These are phyloP conservation scores for Amphirosellinia nigrospora DNA, from an alignment of 495 filamentous ascomycete species.

Conservation along the genomic window DNA sequence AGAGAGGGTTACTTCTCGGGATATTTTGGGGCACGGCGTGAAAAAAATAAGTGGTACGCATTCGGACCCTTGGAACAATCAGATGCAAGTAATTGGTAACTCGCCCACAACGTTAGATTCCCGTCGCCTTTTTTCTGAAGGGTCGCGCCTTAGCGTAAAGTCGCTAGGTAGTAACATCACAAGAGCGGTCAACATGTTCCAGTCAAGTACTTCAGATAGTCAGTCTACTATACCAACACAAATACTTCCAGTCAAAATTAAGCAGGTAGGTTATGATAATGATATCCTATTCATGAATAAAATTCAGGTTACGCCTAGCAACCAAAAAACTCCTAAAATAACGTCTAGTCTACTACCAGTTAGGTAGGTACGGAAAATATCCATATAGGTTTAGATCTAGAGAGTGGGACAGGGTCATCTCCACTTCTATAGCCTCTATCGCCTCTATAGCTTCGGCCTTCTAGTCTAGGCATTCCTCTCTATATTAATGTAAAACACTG, in stretches of 20 bases:
- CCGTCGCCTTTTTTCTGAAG: constrained; percentile 9
- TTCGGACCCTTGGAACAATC: constrained; percentile 18
- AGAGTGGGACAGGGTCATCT: background rate
- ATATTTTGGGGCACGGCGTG: background rate
- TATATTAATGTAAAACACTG: constrained; percentile 7
- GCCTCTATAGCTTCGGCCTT: constrained; percentile 15
- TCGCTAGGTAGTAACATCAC: background rate
- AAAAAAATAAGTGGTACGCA: constrained; percentile 14
- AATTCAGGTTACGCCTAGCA: background rate
- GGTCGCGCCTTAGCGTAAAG: constrained; percentile 8
- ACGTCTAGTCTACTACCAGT: background rate
- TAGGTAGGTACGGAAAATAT: constrained; percentile 1
- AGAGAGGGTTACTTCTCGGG: constrained; percentile 5
- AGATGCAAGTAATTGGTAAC: constrained; percentile 3
- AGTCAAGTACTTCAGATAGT: background rate
- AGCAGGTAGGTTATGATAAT: background rate
- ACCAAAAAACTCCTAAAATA: background rate
- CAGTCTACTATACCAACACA: background rate
- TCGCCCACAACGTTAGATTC: background rate
- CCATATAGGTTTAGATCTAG: background rate
- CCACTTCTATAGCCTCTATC: constrained; percentile 16
- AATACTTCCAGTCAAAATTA: background rate
- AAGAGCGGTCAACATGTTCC: constrained; percentile 15
- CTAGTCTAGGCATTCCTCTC: background rate
- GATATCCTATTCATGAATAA: background rate